phyloP scores from a whole-genome alignment of 1,284 basidiomycete species.

The Malassezia globosa region DNA sequence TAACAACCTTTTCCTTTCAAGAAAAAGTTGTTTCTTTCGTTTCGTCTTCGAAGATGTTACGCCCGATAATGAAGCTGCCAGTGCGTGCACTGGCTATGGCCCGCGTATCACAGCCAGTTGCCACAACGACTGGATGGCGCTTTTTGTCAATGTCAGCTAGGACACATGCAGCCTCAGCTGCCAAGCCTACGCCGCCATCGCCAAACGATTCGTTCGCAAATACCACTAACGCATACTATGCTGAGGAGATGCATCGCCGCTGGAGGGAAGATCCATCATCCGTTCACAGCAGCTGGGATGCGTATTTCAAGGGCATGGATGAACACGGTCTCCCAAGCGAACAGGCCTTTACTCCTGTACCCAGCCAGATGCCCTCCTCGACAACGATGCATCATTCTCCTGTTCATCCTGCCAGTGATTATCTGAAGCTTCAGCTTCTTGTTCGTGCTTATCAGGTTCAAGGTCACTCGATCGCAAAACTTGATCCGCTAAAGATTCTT shows the following conservation, averaged over 20 bases:
- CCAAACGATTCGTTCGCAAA: conserved; percentile 36
- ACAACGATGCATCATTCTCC: conserved; percentile 61
- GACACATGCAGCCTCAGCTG: background rate
- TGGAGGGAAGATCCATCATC: conserved; percentile 60
- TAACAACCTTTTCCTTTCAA: background rate
- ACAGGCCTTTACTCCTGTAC: conserved; percentile 75
- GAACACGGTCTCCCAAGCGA: conserved; percentile 71
- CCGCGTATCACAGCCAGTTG: background rate
- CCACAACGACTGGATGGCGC: conserved; percentile 3
- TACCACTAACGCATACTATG: conserved; percentile 85
- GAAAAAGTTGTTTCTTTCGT: conserved; percentile 2
- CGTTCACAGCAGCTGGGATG: conserved; percentile 88
- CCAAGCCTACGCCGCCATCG: conserved; percentile 22
- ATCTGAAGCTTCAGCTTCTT: conserved; percentile 58
- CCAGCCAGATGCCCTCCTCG: conserved; percentile 54
- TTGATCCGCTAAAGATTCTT: conserved; percentile 87
- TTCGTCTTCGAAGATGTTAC: conserved; percentile 3
- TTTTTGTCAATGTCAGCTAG: conserved; percentile 1
- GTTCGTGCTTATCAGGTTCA: conserved; percentile 95
- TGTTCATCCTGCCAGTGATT: conserved; percentile 68
- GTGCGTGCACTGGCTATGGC: conserved; percentile 1
- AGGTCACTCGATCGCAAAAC: conserved; percentile 86
- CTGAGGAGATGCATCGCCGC: conserved; percentile 59
- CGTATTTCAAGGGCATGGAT: conserved; percentile 87
- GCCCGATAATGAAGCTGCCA: conserved; percentile 6